Percentiles rank a stretch among this genome's conserved stretches.
These are phyloP conservation scores for Geranomyces michiganensis DNA, from an alignment of 192 early-diverging fungal genomes.

Conservation along the genomic window DNA sequence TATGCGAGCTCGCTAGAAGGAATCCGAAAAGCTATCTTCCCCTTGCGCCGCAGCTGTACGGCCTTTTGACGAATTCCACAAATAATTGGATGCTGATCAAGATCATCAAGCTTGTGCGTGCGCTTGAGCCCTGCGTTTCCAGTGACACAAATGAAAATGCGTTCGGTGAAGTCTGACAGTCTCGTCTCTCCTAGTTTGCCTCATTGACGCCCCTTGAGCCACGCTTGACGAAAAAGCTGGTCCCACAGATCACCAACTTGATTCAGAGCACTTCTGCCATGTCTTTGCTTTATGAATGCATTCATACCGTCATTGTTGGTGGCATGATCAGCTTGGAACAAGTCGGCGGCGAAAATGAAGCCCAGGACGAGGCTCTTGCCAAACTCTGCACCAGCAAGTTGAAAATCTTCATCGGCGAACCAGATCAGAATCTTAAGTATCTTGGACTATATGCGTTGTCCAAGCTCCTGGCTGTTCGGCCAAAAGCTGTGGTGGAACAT, in stretches of 20 bases:
- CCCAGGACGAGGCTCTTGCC: slow-evolving; percentile 62
- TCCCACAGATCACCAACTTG: slow-evolving; percentile 78
- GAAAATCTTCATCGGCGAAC: slow-evolving; percentile 76
- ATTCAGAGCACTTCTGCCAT: slow-evolving; percentile 90
- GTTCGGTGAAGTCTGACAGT: neutral
- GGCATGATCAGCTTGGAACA: slow-evolving; percentile 75
- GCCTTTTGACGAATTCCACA: slow-evolving; percentile 80
- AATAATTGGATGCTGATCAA: slow-evolving; percentile 99
- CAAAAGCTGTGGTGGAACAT: slow-evolving; percentile 79
- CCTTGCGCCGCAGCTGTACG: slow-evolving; percentile 92
- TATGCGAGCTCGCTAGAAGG: slow-evolving; percentile 92
- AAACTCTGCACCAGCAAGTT: slow-evolving; percentile 84
- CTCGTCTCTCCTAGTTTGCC: slow-evolving; percentile 70
- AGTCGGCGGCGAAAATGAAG: slow-evolving; percentile 52
- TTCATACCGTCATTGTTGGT: slow-evolving; percentile 89
- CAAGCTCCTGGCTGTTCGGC: slow-evolving; percentile 81
- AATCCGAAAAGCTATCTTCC: slow-evolving; percentile 94
- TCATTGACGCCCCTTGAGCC: slow-evolving; percentile 91
- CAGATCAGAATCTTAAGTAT: slow-evolving; percentile 94
- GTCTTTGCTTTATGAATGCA: slow-evolving; percentile 98
- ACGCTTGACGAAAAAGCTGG: slow-evolving; percentile 85
- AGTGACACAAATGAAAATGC: neutral
- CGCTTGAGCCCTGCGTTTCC: neutral
- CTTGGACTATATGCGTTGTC: slow-evolving; percentile 86
- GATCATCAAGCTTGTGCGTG: slow-evolving; percentile 89